These are phyloP conservation scores for Akanthomyces dipterigenus DNA, from an alignment of 2,329 filamentous ascomycete genomes.

Conservation along the genomic window DNA sequence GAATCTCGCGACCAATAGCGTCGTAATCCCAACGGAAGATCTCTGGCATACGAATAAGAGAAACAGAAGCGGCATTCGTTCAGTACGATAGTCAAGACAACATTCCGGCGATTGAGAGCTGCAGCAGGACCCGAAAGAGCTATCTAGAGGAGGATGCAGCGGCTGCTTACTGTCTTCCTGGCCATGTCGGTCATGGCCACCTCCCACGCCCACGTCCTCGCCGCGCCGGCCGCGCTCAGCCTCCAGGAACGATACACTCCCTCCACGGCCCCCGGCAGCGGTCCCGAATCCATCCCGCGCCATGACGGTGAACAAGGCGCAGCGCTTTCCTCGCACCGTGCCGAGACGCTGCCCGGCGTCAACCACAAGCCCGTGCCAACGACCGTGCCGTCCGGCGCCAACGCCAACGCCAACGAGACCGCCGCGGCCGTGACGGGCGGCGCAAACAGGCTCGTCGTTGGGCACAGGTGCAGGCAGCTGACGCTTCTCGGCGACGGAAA, in stretches of 20 bases:
- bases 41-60: too few species aligned
- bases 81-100: too few species aligned
- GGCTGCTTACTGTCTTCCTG: not conserved
- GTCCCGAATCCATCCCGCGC: not conserved
- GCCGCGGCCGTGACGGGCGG: not conserved
- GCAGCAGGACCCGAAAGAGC: too few species aligned
- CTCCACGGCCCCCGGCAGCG: not conserved
- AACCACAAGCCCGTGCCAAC: not conserved
- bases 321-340: not conserved
- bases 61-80: too few species aligned
- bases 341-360: not conserved
- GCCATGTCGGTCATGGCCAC: not conserved
- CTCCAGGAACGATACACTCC: not conserved
- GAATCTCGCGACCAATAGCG: too few species aligned
- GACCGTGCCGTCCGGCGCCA: too few species aligned
- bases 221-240: not conserved
- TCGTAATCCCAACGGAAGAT: too few species aligned
- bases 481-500: conserved; percentile 17
- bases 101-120: too few species aligned
- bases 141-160: not conserved
- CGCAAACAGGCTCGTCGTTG: not conserved
- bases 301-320: too few species aligned
- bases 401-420: not conserved
- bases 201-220: not conserved
- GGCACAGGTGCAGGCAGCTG: conserved; percentile 16